Evolutionary conservation across 768 basidiomycete genomes (phyloP).

Genomic region (Psilocybe cyanescens): DNA sequence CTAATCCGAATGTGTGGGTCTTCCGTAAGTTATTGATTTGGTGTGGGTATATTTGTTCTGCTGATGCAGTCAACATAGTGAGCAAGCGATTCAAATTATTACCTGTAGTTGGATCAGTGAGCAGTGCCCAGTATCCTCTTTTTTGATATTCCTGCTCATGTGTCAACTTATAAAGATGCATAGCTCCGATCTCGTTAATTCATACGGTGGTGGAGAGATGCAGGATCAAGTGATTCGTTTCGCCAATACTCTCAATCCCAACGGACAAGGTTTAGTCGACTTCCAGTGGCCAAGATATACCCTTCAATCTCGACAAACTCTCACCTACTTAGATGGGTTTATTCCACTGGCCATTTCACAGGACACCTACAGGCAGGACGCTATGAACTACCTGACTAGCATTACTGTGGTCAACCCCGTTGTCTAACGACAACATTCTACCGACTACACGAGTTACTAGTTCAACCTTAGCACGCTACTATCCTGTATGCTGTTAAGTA

Average conservation of each 20-base stretch:
- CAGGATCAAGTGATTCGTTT: constrained; percentile 50
- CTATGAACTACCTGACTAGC: constrained; percentile 29
- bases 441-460: too few species aligned
- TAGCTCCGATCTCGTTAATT: constrained; percentile 40
- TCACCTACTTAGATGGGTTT: constrained; percentile 34
- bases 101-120: constrained; percentile 46
- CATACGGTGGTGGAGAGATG: constrained; percentile 45
- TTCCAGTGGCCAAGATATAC: constrained; percentile 28
- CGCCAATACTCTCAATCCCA: constrained; percentile 30
- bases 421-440: too few species aligned
- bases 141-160: not conserved
- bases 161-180: constrained; percentile 36
- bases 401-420: constrained; percentile 16
- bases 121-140: constrained; percentile 16
- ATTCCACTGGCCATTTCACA: constrained; percentile 29
- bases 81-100: constrained; percentile 45
- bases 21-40: constrained; percentile 33
- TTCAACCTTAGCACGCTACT: too few species aligned
- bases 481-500: too few species aligned
- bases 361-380: constrained; percentile 31
- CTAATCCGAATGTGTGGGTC: constrained; percentile 42
- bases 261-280: constrained; percentile 7
- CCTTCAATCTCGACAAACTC: constrained; percentile 23
- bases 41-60: not conserved
- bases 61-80: constrained; percentile 30